Base-by-base conservation (phyloP, 257 asterid species). In the Nicotiana paniculata region DNA sequence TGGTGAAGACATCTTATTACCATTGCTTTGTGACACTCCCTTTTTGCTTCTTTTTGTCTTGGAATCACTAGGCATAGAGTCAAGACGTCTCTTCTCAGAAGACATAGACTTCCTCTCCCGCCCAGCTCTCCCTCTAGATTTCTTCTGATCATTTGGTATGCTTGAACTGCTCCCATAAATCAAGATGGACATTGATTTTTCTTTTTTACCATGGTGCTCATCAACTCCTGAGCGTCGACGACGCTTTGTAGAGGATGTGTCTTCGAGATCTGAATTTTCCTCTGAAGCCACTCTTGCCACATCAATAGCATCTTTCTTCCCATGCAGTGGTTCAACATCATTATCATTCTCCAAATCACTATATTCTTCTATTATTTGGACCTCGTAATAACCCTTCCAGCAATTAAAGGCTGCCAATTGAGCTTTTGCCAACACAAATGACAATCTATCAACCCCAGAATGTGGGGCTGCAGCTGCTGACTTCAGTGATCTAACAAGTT, bases 341-440 rank as follows among this genome's bases (percentile, higher is more conserved):
- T 79, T 53, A 83, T 86, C 85, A 35, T 84, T 89, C 83, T 86
- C 95, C 69, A 84, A 70, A n/a, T 67, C 84, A 51, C 55, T 51
- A 69, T 63, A 65, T 80, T 80, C 86, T 85, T 84, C 84, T 55
- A 90, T 35, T 32, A 17, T 83, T 6, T 95, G 90, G 58, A 91
- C 90, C 84, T 84, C 82, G 82, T 81, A 51, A 72, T 67, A 83
- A 26, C 98, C 96, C 70, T 89, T 92, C 95, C 95, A 90, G 55
- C 91, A 87, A 77, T 81, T 88, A 85, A 91, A 95, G 57, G 97
- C 90, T 84, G 80, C 78, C 77, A 92, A 54, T 80, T 88, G 93
- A 59, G 97, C 93, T 86, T 85, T 92, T 54, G 82, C 81, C 9
- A 74, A 77, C 11, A 77, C 77, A 81, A 89, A 84, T 9, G 86